A percentile compares a stretch with the other conserved stretches of the same genome.
Conservation (phyloP, 768 basidiomycete genomes). For the Tylopilus felleus region DNA sequence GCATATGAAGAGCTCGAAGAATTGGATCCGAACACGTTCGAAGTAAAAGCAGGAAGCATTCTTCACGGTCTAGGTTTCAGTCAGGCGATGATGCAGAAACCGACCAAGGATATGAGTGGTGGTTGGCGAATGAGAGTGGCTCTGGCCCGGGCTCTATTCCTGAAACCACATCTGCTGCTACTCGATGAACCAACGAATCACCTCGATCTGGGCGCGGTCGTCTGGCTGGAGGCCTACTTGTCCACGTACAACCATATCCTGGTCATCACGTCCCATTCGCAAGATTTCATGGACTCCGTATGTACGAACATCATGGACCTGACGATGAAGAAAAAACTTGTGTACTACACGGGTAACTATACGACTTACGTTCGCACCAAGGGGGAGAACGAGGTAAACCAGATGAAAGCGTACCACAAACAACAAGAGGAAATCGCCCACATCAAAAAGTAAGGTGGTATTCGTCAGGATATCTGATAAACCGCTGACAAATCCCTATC, state of each 20-base stretch:
- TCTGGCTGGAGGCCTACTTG: constrained; percentile 98
- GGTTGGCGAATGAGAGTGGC: constrained; percentile 99
- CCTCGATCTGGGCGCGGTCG: constrained; percentile 94
- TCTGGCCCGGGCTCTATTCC: constrained; percentile 90
- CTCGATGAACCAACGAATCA: constrained; percentile 94
- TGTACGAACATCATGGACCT: constrained; percentile 99
- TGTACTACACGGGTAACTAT: constrained; percentile 96
- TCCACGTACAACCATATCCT: constrained; percentile 99
- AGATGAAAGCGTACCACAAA: constrained; percentile 99
- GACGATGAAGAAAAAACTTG: constrained; percentile 85
- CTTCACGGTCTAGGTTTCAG: constrained; percentile 97
- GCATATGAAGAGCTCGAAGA: constrained; percentile 97
- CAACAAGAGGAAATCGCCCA: constrained; percentile 98
- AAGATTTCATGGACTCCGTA: constrained; percentile 97
- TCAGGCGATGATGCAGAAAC: constrained; percentile 88
- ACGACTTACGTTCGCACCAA: constrained; percentile 96
- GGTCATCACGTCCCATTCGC: constrained; percentile 96
- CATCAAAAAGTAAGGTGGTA: constrained; percentile 81
- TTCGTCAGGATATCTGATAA: neutral
- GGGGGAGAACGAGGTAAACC: constrained; percentile 97
- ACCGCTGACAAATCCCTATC: constrained; percentile 5
- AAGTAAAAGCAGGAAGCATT: constrained; percentile 92
- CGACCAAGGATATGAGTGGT: constrained; percentile 98
- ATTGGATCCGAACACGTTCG: constrained; percentile 93
- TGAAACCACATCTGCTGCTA: constrained; percentile 93